Conservation (phyloP, 805 yeast species). For the Metschnikowia peoriensis region DNA sequence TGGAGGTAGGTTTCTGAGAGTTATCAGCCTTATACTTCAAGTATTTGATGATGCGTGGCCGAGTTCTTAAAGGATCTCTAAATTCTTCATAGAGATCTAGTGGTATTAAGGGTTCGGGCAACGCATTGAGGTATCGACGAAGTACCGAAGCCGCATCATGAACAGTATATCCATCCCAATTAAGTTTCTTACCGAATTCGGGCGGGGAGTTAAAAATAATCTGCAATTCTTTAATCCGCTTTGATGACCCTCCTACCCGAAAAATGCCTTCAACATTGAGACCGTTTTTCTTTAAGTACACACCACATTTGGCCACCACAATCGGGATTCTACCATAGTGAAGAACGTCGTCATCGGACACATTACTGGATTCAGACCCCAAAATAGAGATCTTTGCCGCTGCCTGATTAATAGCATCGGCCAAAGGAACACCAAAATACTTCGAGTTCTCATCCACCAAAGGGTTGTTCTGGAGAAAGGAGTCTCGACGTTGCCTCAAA, state of each 20-base stretch:
- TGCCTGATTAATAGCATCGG: constrained; percentile 69
- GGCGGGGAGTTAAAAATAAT: constrained; percentile 83
- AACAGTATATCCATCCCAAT: constrained; percentile 92
- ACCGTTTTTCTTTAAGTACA: constrained; percentile 74
- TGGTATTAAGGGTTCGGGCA: constrained; percentile 93
- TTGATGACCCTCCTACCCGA: constrained; percentile 87
- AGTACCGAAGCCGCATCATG: constrained; percentile 95
- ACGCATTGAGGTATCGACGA: constrained; percentile 78
- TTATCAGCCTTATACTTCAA: constrained; percentile 56
- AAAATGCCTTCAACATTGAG: constrained; percentile 86
- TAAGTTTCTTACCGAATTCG: constrained; percentile 78
- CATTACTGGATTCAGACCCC: constrained; percentile 34
- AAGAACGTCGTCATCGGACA: constrained; percentile 54
- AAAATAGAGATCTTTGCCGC: constrained; percentile 71
- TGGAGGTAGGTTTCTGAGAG: constrained; percentile 1
- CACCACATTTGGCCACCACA: constrained; percentile 95
- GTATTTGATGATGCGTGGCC: constrained; percentile 65
- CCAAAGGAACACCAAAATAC: constrained; percentile 80
- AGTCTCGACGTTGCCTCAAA: constrained; percentile 49
- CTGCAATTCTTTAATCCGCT: constrained; percentile 84
- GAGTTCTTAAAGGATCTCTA: constrained; percentile 66
- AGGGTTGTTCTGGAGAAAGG: constrained; percentile 45
- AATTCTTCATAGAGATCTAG: constrained; percentile 71
- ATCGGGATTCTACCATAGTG: constrained; percentile 89
- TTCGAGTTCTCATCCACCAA: constrained; percentile 45